Base-by-base conservation (phyloP, 2,329 filamentous ascomycete species). In the Sporothrix protearum region DNA sequence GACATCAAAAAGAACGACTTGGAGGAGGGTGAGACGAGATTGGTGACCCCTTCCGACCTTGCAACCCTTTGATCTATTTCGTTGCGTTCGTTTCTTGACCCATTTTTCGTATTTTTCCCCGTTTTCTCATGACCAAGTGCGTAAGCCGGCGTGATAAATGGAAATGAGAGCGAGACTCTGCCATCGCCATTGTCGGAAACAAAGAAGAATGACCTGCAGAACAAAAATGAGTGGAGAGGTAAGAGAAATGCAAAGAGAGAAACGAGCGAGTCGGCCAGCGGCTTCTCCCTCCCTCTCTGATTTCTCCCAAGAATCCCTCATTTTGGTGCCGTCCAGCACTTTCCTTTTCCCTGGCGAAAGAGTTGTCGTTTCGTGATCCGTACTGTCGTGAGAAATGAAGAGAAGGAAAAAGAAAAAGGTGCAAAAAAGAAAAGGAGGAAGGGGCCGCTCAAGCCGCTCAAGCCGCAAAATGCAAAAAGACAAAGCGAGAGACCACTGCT, bases 351-450 rank as follows among this genome's bases (percentile, higher is more conserved):
- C 59, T 22, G 47, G 12, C 61, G 30, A 39, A 53, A 70, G 33
- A 19, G 16, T 30, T 36, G 68, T 49, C 59, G 59, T 64, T 42
- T 49, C 55, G 66, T 69, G 22, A 47, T n/a, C 33, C 66, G 55
- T 64, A 42, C 30, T 51, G 36, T 69, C 67, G 42, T 68, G 30
- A 70, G 55, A 74, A 68, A 59, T 49, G 69, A 61, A 67, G 6
- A 53, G 49, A n/a, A 55, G 71, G 53, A 64, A 55, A 69, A 57
- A 68, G 57, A 69, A 57, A 68, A 53, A 73, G 51, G 73, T 74
- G 49, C n/a, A 72, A 51, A 3, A 39, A 61, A 39, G 51, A n/a
- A 47, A 68, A 63, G 57, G 72, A 69, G 45, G 49, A 71, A 63
- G 36, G 59, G 51, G 61, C 61, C 59, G 63, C 45, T 49, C 39